A percentile compares a stretch with the other conserved stretches of the same genome.
Conservation (phyloP, 2,329 filamentous ascomycete genomes). For the Pseudopyrenochaeta lycopersici region DNA sequence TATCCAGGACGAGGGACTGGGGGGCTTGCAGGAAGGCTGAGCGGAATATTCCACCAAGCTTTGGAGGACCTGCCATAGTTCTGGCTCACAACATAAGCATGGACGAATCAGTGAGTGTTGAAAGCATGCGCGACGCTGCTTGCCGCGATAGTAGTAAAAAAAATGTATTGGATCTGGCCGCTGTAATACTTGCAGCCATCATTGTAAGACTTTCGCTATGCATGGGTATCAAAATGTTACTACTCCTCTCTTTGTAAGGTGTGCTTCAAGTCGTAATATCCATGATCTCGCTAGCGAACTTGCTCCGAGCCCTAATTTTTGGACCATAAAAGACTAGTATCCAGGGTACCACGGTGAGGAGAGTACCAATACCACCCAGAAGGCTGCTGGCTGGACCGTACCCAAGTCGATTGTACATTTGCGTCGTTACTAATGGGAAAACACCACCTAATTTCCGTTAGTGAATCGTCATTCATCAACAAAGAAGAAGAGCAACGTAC, state of each 20-base stretch:
- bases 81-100: too few relatives aligned
- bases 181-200: too few relatives aligned
- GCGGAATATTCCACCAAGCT: neutral
- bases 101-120: neutral
- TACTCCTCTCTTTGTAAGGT: neutral
- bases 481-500: constrained; percentile 20
- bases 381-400: constrained; percentile 76
- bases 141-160: too few relatives aligned
- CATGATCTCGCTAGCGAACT: constrained; percentile 68
- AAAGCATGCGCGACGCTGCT: too few relatives aligned
- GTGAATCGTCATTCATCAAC: neutral
- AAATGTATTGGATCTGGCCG: too few relatives aligned
- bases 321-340: constrained; percentile 81
- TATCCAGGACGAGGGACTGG: constrained; percentile 1
- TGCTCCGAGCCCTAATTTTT: constrained; percentile 76
- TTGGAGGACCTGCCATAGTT: neutral
- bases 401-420: constrained; percentile 77
- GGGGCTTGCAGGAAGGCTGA: constrained; percentile 7
- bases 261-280: constrained; percentile 11
- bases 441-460: constrained; percentile 61
- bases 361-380: constrained; percentile 73
- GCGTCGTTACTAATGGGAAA: constrained; percentile 79
- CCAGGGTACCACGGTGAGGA: constrained; percentile 86
- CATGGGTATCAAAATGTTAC: constrained; percentile 2
- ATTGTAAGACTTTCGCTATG: neutral